Evolutionary conservation across 2,329 filamentous ascomycete genomes (phyloP).

Genomic region (Trematosphaeria pertusa): DNA sequence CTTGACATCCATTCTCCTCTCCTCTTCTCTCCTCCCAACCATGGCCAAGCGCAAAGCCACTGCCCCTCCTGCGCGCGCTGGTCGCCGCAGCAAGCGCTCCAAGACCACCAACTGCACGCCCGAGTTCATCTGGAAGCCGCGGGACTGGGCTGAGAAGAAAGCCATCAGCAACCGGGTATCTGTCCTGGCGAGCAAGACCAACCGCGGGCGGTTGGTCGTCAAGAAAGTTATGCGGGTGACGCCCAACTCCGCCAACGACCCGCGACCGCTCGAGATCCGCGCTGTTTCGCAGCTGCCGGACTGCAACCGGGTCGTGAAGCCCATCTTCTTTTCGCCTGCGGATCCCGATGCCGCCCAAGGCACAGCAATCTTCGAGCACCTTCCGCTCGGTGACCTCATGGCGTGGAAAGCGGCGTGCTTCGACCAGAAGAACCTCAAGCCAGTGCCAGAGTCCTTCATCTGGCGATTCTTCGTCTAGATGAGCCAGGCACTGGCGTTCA

Average conservation of each 20-base stretch:
- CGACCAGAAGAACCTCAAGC: slow-evolving; percentile 19
- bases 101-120: neutral
- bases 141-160: slow-evolving; percentile 13
- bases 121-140: slow-evolving; percentile 8
- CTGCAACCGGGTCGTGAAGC: slow-evolving; percentile 29
- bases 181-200: slow-evolving; percentile 11
- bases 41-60: too few relatives aligned
- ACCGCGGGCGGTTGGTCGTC: slow-evolving; percentile 19
- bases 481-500: slow-evolving; percentile 33
- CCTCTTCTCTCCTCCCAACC: too few relatives aligned
- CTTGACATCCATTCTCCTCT: too few relatives aligned
- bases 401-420: slow-evolving; percentile 26
- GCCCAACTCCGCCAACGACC: neutral
- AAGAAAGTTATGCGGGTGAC: slow-evolving; percentile 25
- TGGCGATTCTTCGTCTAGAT: slow-evolving; percentile 40
- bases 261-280: slow-evolving; percentile 20
- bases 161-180: neutral
- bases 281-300: slow-evolving; percentile 19
- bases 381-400: slow-evolving; percentile 28
- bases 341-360: slow-evolving; percentile 14
- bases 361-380: slow-evolving; percentile 28
- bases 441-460: slow-evolving; percentile 33
- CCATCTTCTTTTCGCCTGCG: slow-evolving; percentile 13
- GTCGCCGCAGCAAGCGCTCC: slow-evolving; percentile 5
- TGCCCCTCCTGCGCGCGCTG: too few relatives aligned